Base-by-base conservation (phyloP, 148 eudicot species). In the Silene uniflora region DNA sequence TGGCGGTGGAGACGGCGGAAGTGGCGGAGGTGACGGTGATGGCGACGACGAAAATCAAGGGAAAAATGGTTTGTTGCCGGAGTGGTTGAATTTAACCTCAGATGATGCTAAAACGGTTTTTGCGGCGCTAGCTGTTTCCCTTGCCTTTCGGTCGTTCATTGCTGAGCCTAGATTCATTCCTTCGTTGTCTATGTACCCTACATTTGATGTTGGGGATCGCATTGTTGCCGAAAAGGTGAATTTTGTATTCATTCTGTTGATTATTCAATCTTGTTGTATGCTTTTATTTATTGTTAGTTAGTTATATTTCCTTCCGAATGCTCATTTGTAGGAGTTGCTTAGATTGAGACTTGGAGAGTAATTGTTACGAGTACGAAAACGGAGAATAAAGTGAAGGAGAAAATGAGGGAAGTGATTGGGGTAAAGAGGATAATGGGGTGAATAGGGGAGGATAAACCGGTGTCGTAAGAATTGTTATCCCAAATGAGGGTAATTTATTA, bases 101-200 rank as follows among this genome's bases (percentile, higher is more conserved):
- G 96, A 92, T 71, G 99, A 95, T 85, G 97, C 97, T 6, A 90
- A 83, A 75, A 95, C 99, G 0, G 94, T 92, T 35, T 24, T 95
- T 60, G 90, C 86, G 10, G 99, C 98, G 7, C 66, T 95, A 76
- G 98, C 83, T 1, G 68, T 95, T 61, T 92, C 99, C 11, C 86
- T 95, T 71, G 99, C 98, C 9, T 95, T 95, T 81, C 77, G 99
- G 77, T 25, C 87, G 39, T 92, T 95, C 74, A 82, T 95, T 60
- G 99, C 99, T 18, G 99, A 95, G 86, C 99, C 99, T 47, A 87
- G 99, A 83, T 95, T 61, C 65, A 95, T 95, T 56, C 99, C 99
- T 21, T 95, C 99, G 4, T 86, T 95, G 86, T 95, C 99, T 58
- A 95, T 95, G 99, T 95, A 78, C 77, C 99, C 99, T 29, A 95